Base-by-base conservation (phyloP, 257 asterid species). In the Nicotiana paniculata region DNA sequence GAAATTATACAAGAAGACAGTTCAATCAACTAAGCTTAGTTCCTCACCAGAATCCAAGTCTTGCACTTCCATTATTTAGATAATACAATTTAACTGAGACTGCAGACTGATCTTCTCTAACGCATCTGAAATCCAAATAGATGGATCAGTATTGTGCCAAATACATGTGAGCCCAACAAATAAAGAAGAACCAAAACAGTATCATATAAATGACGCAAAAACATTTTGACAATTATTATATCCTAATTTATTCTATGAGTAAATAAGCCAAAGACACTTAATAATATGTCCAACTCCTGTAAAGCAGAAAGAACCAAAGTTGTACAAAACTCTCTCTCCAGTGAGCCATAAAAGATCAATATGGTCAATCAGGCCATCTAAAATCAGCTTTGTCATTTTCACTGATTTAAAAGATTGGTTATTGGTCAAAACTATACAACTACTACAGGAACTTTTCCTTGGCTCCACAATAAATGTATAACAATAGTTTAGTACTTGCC, bases 21-120 rank as follows among this genome's bases (percentile, higher is more conserved):
- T 69, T 82, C 48, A 54, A 75, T 46, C 39, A 82, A 70, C 30
- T 35, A 66, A 85, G 75, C 28, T 35, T 62, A 24, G 78, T 83
- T 83, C 69, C 95, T 91, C 89, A 96, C 99, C 99, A 94, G 89
- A 96, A 94, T 64, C 98, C 99, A 86, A 96, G 97, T 84, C 99
- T 91, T 79, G 99, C 99, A 88, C 99, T 96, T 90, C 99, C 99
- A 77, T 90, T 94, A 81, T 75, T 90, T 55, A 96, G 90, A 90
- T 96, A 94, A 89, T 96, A 96, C 75, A 96, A 84, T 86, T 90
- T 96, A 81, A 94, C 61, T 6, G 98, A 61, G 78, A 96, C 95
- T 21, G 97, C 96, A 46, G 98, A 92, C 70, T 89, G 96, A 77
- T 96, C 99, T 85, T 88, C 95, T 85, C 99, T 90, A 82, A 96